Evolutionary conservation across 371 early-diverging fungal genomes (phyloP), one percentile per base, ranked within the genome.

Genomic region (Apophysomyces variabilis): DNA sequence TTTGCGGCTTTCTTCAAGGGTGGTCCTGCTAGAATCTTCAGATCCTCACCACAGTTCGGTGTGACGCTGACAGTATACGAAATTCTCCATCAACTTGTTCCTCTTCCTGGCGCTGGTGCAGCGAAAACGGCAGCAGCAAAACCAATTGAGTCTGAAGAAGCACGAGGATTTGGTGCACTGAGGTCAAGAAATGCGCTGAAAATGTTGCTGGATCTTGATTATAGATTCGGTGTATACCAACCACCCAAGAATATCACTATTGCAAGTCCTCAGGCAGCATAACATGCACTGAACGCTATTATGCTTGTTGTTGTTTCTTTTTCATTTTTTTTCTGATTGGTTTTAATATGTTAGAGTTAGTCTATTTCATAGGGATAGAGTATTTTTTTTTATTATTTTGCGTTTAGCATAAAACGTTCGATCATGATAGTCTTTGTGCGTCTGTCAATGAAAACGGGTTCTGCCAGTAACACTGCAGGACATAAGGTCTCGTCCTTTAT

Each of bases 41-140:
- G 95, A 41, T 92, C 92, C 5, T 94, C 96, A 7, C 99, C 99
- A 16, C 98, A 98, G 79, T 98, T 98, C 73, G 99, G 98, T 77
- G 92, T 94, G 11, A 98, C 99, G 1, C 78, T 99, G 66, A 93
- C 94, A 75, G 89, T 89, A 16, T 99, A 96, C 67, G 99, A 99
- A 80, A 70, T 97, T 9, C 77, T 96, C 46, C 95, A 96, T 74
- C 87, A 88, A 63, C 46, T 78, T n/a, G 63, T 95, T 60, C 95
- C 95, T 12, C 87, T 92, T 47, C 85, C 84, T 26, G 84, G 82
- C 16, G 63, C 72, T 9, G 63, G 74, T 26, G 65, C 69, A 32
- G 68, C 78, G 11, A 65, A 69, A 26, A 26, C 26, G 16, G 50
- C 76, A 26, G 9, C 70, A 4, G 70, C 44, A n/a, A 50, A 50